A percentile compares a stretch with the other conserved stretches of the same genome.
Conservation (phyloP, 306 rosid species). For the Cucumis sativus region DNA sequence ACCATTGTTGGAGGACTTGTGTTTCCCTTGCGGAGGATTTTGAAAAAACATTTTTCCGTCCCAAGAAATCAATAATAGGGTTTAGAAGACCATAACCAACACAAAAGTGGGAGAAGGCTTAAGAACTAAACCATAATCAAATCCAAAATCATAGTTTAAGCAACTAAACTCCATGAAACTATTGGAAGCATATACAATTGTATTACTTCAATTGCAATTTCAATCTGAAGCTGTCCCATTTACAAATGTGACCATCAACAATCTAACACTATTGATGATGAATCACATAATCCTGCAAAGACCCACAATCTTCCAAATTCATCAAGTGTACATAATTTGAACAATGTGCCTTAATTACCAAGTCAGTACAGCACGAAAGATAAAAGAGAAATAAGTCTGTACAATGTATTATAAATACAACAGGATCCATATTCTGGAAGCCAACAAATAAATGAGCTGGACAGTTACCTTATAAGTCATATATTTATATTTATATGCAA, state of each 20-base stretch:
- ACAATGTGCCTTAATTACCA: conserved; percentile 2
- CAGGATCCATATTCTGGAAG: conserved; percentile 17
- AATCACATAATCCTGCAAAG: not conserved
- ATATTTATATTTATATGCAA: conserved; percentile 12
- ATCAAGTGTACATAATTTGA: not conserved
- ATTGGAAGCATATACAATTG: not conserved
- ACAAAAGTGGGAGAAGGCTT: not conserved
- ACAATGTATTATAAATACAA: conserved; percentile 11
- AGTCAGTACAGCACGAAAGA: conserved; percentile 12
- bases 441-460: conserved; percentile 16
- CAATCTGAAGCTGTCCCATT: not conserved
- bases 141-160: not conserved
- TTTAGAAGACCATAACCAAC: not conserved
- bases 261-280: not conserved
- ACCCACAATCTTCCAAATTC: not conserved
- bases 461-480: conserved; percentile 10
- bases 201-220: not conserved
- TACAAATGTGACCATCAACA: not conserved
- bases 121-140: not conserved
- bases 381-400: conserved; percentile 15
- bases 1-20: no score
- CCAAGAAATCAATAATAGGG: not conserved
- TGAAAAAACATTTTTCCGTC: no score
- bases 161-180: not conserved
- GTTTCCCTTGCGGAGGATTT: no score